These are phyloP conservation scores for Rosa chinensis DNA, from an alignment of 306 rosid species.

Conservation along the genomic window DNA sequence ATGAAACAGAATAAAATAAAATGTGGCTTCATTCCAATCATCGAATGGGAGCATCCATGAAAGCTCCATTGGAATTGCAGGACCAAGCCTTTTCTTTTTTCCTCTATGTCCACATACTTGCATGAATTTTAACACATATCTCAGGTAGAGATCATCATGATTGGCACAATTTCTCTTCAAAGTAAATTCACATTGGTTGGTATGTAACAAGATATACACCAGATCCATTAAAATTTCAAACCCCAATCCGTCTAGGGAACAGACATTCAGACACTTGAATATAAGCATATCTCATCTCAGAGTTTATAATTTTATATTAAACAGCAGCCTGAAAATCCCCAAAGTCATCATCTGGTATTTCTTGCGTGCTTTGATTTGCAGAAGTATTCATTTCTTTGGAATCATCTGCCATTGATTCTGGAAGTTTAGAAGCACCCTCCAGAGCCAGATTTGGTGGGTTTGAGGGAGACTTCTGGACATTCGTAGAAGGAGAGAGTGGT, in stretches of 20 bases:
- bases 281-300: constrained; percentile 21
- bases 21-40: no score
- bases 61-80: no score
- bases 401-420: constrained; percentile 35
- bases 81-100: neutral
- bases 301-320: constrained; percentile 31
- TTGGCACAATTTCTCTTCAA: neutral
- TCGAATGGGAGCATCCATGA: no score
- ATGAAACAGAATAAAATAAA: no score
- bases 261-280: constrained; percentile 12
- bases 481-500: constrained; percentile 53
- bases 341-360: constrained; percentile 75
- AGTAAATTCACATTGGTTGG: constrained; percentile 21
- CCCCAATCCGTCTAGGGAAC: constrained; percentile 14
- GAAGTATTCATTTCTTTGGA: constrained; percentile 28
- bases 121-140: neutral
- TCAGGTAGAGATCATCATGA: neutral
- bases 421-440: constrained; percentile 39
- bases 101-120: neutral
- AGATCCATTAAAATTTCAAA: constrained; percentile 24
- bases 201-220: constrained; percentile 28
- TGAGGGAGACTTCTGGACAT: constrained; percentile 40
- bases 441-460: constrained; percentile 47
- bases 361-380: constrained; percentile 45
- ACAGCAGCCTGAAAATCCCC: constrained; percentile 92